Base-by-base conservation (phyloP, 192 early-diverging fungal genomes). In the Thamnidium elegans region DNA sequence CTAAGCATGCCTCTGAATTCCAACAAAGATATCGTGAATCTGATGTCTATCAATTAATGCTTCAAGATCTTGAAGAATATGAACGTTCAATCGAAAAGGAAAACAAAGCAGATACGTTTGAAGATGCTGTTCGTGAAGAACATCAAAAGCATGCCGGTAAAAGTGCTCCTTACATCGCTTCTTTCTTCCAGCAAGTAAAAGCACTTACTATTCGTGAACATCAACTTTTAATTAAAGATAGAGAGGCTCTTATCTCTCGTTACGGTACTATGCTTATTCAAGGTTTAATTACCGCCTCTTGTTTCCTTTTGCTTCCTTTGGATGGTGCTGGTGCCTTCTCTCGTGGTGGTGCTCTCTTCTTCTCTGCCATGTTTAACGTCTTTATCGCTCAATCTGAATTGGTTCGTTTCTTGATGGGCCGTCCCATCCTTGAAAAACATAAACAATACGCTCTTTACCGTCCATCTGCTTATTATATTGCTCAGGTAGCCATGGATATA, bases 371-470 rank as follows among this genome's bases (percentile, higher is more conserved):
- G 42, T 85, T 75, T 65, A 81, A 77, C 55, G 70, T 79, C 21
- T 62, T 82, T 55, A 78, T 87, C n/a, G 83, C 88, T 20, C 81
- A 91, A 65, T 77, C 88, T 31, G 86, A 89, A 59, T 77, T 92
- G 34, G 89, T 90, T 53, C 80, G 81, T 58, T 82, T 87, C 44
- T 77, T 94, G 54, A 76, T 80, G 13, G 89, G 89, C 42, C 88
- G 90, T 51, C 78, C 84, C 17, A 83, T 91, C 32, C 71, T 89
- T 31, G 83, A 88, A 75, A 94, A 94, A 72, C 92, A 94, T 77
- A 88, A 87, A 62, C 76, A 79, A 2, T 88, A 84, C 69, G 87
- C 87, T 3, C 76, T 90, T 61, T 87, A 86, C 56, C 81, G 81
- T 10, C 85, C 87, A 13, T 76, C 81, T 14, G 79, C 86, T 26